Evolutionary conservation across 495 filamentous ascomycete species (phyloP).

Genomic region (Pyrenula aspistea): DNA sequence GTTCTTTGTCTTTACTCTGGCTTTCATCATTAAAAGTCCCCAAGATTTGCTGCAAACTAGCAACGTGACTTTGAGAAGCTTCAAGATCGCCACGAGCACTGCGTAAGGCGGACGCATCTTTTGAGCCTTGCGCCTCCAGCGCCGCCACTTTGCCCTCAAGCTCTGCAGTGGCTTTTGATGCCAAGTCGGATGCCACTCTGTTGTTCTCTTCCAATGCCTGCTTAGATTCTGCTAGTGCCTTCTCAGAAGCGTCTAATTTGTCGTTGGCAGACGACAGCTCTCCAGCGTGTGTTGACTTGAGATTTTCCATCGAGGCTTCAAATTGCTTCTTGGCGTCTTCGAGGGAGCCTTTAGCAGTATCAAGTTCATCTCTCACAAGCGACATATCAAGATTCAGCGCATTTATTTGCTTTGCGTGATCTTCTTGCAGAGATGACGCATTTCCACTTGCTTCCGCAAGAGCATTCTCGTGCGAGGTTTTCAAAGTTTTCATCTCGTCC

Average conservation of each 20-base stretch:
- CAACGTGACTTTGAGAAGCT: neutral
- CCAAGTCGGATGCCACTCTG: neutral
- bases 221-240: neutral
- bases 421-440: neutral
- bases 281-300: neutral
- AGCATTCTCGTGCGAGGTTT: neutral
- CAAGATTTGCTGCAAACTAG: neutral
- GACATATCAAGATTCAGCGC: neutral
- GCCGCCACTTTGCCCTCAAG: neutral
- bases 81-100: neutral
- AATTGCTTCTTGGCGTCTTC: neutral
- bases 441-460: neutral
- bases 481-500: neutral
- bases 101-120: neutral
- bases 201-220: neutral
- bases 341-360: neutral
- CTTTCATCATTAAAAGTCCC: neutral
- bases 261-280: neutral
- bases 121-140: neutral
- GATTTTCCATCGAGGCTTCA: neutral
- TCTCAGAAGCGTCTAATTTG: slow-evolving; percentile 4
- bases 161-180: neutral
- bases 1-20: neutral
- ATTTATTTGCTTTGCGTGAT: neutral
- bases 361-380: neutral